Evolutionary conservation across 1,284 basidiomycete genomes (phyloP).

Genomic region (Mycena citricolor): DNA sequence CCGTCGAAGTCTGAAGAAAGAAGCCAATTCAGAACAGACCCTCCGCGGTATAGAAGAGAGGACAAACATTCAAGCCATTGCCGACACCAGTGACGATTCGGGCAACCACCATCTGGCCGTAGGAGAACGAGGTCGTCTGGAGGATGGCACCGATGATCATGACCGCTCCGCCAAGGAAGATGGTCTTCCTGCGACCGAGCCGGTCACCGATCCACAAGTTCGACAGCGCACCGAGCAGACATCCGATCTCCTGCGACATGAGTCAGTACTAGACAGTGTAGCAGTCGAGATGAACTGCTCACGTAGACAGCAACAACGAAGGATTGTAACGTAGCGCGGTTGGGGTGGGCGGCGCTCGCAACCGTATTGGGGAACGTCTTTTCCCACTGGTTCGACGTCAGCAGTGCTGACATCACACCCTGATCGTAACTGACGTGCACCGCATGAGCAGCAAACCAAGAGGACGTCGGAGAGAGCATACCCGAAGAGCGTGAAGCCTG

Average conservation of each 20-base stretch:
- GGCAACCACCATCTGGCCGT: constrained; percentile 59
- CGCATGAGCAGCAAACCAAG: too few relatives aligned
- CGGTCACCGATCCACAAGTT: constrained; percentile 57
- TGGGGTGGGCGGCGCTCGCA: constrained; percentile 33
- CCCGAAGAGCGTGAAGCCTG: constrained; percentile 60
- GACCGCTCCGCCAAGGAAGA: constrained; percentile 50
- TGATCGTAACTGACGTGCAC: constrained; percentile 72
- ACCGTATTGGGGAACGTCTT: constrained; percentile 50
- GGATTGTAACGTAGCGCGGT: constrained; percentile 54
- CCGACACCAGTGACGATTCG: constrained; percentile 65
- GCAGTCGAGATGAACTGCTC: constrained; percentile 18
- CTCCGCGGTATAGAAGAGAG: background rate
- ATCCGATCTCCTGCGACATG: constrained; percentile 49
- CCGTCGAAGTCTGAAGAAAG: constrained; percentile 53
- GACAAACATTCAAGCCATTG: constrained; percentile 63
- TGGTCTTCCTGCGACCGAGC: constrained; percentile 52
- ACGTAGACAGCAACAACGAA: constrained; percentile 57
- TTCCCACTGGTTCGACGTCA: constrained; percentile 47
- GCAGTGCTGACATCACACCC: constrained; percentile 62
- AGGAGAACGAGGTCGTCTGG: constrained; percentile 52
- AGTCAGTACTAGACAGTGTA: background rate
- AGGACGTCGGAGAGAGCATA: too few relatives aligned
- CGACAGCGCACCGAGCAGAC: constrained; percentile 50
- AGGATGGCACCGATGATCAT: constrained; percentile 68
- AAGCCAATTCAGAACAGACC: background rate